Conservation (phyloP, 805 yeast genomes). For the Candida parachauliodes region DNA sequence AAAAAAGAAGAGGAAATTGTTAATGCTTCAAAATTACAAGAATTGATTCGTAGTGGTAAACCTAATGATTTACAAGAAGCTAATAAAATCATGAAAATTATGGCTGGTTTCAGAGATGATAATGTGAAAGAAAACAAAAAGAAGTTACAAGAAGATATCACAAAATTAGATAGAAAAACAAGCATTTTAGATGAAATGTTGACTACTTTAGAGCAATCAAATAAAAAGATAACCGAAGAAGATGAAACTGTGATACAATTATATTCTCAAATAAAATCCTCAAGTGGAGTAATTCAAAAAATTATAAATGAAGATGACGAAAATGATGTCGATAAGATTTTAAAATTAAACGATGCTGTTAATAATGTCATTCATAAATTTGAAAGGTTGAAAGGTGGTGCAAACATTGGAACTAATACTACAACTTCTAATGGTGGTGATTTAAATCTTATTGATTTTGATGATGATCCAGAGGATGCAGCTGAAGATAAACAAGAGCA, state of each 20-base stretch:
- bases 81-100: constrained; percentile 91
- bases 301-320: constrained; percentile 75
- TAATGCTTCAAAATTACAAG: constrained; percentile 93
- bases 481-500: constrained; percentile 27
- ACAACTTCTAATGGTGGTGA: constrained; percentile 39
- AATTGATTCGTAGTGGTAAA: constrained; percentile 88
- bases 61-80: constrained; percentile 96
- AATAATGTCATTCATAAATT: constrained; percentile 67
- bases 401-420: constrained; percentile 51
- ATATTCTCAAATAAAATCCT: constrained; percentile 69
- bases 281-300: constrained; percentile 83
- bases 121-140: constrained; percentile 69
- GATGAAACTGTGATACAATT: constrained; percentile 80
- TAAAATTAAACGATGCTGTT: constrained; percentile 71
- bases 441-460: constrained; percentile 42
- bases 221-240: neutral
- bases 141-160: constrained; percentile 78
- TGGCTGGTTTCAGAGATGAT: constrained; percentile 96
- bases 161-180: constrained; percentile 78
- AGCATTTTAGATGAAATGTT: constrained; percentile 89
- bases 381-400: constrained; percentile 62
- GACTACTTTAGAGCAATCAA: neutral
- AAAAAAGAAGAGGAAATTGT: constrained; percentile 91
- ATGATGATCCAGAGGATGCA: constrained; percentile 38
- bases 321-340: constrained; percentile 60